Conservation (phyloP, 495 filamentous ascomycete species). For the Talaromyces nanjingensis region DNA sequence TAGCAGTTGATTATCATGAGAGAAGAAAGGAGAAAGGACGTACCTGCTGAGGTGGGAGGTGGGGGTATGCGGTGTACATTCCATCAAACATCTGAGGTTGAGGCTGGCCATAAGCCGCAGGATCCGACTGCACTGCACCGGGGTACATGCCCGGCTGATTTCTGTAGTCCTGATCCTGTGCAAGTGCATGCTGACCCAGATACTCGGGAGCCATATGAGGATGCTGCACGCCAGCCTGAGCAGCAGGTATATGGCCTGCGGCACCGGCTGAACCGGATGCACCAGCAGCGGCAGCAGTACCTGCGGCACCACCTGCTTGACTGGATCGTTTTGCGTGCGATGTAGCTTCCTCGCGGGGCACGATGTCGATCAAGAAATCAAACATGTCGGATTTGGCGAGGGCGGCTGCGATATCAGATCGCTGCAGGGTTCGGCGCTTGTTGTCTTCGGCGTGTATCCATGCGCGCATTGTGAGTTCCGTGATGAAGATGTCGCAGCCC, state of each 20-base stretch:
- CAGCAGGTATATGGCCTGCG: slow-evolving; percentile 51
- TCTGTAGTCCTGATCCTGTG: slow-evolving; percentile 73
- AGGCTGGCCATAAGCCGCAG: slow-evolving; percentile 64
- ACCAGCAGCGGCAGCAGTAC: slow-evolving; percentile 41
- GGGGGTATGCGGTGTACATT: slow-evolving; percentile 73
- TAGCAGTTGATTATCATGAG: neutral
- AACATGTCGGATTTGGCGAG: slow-evolving; percentile 99
- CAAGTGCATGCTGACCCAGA: slow-evolving; percentile 55
- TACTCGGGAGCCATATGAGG: slow-evolving; percentile 71
- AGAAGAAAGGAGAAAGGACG: slow-evolving; percentile 13
- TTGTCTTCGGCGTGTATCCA: slow-evolving; percentile 99
- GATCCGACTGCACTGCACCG: slow-evolving; percentile 64
- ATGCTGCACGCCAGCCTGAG: slow-evolving; percentile 51
- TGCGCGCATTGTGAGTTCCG: slow-evolving; percentile 97
- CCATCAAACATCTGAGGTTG: slow-evolving; percentile 77
- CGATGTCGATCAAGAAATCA: slow-evolving; percentile 98
- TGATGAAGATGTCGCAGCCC: slow-evolving; percentile 99
- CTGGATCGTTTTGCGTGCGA: slow-evolving; percentile 72
- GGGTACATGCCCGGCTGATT: slow-evolving; percentile 71
- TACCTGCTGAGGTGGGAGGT: slow-evolving; percentile 83
- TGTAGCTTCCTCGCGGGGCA: slow-evolving; percentile 87
- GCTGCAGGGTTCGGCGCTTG: slow-evolving; percentile 90
- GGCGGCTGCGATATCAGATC: slow-evolving; percentile 92
- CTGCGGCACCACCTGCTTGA: slow-evolving; percentile 49
- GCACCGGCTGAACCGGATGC: slow-evolving; percentile 27